Evolutionary conservation across 306 rosid genomes (phyloP).

Genomic region (Vigna unguiculata): DNA sequence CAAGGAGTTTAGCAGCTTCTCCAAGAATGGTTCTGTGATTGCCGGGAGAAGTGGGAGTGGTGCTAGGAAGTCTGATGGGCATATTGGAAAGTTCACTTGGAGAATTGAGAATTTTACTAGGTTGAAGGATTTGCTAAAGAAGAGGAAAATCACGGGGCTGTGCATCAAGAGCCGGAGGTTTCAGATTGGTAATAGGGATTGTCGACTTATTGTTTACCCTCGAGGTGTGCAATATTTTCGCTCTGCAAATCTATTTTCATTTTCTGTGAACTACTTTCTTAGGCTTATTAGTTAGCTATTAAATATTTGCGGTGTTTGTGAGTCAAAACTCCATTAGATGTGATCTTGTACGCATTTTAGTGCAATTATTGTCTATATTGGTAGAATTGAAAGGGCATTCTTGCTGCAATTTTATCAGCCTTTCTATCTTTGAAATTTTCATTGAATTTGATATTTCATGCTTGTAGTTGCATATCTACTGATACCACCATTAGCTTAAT

Average conservation of each 20-base stretch:
- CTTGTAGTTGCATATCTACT: conserved; percentile 43
- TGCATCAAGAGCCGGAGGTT: conserved; percentile 98
- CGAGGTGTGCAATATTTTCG: conserved; percentile 74
- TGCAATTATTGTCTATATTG: conserved; percentile 43
- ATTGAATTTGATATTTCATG: conserved; percentile 43
- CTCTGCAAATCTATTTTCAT: conserved; percentile 12
- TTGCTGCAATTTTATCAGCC: conserved; percentile 30
- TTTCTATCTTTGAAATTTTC: conserved; percentile 40
- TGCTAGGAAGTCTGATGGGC: conserved; percentile 91
- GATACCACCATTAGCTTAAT: conserved; percentile 45
- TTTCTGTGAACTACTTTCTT: conserved; percentile 19
- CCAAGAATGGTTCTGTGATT: conserved; percentile 81
- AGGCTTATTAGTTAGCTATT: conserved; percentile 39
- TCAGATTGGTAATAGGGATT: conserved; percentile 95
- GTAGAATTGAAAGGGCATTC: conserved; percentile 30
- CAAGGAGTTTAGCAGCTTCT: conserved; percentile 90
- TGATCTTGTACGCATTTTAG: conserved; percentile 48
- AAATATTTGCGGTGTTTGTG: conserved; percentile 28
- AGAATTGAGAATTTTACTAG: conserved; percentile 93
- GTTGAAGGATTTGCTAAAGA: conserved; percentile 93
- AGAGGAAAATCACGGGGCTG: conserved; percentile 97
- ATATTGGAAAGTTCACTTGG: conserved; percentile 96
- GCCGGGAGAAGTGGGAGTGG: conserved; percentile 81
- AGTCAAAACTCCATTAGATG: conserved; percentile 27
- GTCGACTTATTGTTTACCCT: conserved; percentile 98